Conservation (phyloP, 148 eudicot species). For the Nepenthes gracilis region DNA sequence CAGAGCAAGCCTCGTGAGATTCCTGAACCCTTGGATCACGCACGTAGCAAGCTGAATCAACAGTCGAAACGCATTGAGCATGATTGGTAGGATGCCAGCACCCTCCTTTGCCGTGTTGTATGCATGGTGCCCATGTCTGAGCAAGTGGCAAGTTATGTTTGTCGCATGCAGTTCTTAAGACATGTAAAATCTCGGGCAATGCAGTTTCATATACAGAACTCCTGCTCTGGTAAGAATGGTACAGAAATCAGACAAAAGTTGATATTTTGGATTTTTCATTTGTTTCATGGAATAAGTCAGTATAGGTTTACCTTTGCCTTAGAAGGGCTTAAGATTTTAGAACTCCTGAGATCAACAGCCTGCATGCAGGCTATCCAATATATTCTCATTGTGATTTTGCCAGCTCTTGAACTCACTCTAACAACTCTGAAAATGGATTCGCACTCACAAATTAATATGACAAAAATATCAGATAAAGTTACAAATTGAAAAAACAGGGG, state of each 20-base stretch:
- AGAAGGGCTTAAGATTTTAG: slow-evolving; percentile 30
- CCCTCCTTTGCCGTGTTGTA: slow-evolving; percentile 34
- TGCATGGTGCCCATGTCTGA: slow-evolving; percentile 65
- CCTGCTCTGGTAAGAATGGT: too few species aligned
- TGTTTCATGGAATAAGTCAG: neutral
- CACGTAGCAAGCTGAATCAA: slow-evolving; percentile 64
- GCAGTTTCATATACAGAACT: slow-evolving; percentile 24
- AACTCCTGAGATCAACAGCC: slow-evolving; percentile 68
- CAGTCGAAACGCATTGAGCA: slow-evolving; percentile 40
- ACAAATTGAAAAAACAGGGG: too few species aligned
- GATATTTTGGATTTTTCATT: neutral
- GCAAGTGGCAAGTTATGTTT: slow-evolving; percentile 52
- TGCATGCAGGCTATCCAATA: slow-evolving; percentile 31
- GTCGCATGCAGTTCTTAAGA: slow-evolving; percentile 37
- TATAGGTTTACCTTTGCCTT: slow-evolving; percentile 29
- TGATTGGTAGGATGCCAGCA: slow-evolving; percentile 32
- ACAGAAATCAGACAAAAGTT: too few species aligned
- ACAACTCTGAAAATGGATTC: too few species aligned
- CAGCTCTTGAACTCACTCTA: too few species aligned
- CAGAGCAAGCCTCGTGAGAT: slow-evolving; percentile 71
- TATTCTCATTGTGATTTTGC: too few species aligned
- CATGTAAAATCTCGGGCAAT: slow-evolving; percentile 27
- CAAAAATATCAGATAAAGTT: too few species aligned
- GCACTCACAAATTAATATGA: too few species aligned
- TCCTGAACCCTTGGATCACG: slow-evolving; percentile 41